Evolutionary conservation across 768 basidiomycete genomes (phyloP).

Genomic region (Amanita subjunquillea): DNA sequence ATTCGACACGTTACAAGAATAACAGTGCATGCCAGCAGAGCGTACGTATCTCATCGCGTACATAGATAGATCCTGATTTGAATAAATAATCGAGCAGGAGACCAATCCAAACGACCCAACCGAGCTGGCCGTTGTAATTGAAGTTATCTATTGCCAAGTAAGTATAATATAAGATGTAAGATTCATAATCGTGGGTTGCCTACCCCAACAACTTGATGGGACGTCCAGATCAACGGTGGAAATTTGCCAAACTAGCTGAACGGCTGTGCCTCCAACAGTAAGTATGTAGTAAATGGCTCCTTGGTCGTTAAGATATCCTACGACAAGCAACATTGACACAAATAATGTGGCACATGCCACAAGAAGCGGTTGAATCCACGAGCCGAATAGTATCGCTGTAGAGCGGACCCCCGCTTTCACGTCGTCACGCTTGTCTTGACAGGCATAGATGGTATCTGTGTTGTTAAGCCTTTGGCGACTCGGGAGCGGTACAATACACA

Average conservation of each 20-base stretch:
- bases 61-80: neutral
- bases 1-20: neutral
- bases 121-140: conserved; percentile 34
- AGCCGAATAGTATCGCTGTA: conserved; percentile 64
- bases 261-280: conserved; percentile 32
- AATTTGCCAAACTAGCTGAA: conserved; percentile 39
- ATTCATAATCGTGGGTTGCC: conserved; percentile 7
- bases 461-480: neutral
- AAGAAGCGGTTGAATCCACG: conserved; percentile 47
- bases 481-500: conserved; percentile 8
- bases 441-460: conserved; percentile 63
- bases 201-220: conserved; percentile 38
- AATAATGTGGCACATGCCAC: conserved; percentile 41
- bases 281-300: conserved; percentile 35
- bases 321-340: conserved; percentile 35
- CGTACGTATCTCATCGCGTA: neutral
- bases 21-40: neutral
- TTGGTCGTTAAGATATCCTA: conserved; percentile 44
- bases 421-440: conserved; percentile 72
- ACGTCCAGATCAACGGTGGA: conserved; percentile 29
- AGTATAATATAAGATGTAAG: neutral
- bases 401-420: conserved; percentile 63
- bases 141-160: conserved; percentile 27
- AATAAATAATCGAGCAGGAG: conserved; percentile 24
- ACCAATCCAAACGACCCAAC: conserved; percentile 37